Evolutionary conservation across 2,329 filamentous ascomycete species (phyloP).

Genomic region (Hypoxylon sp.): DNA sequence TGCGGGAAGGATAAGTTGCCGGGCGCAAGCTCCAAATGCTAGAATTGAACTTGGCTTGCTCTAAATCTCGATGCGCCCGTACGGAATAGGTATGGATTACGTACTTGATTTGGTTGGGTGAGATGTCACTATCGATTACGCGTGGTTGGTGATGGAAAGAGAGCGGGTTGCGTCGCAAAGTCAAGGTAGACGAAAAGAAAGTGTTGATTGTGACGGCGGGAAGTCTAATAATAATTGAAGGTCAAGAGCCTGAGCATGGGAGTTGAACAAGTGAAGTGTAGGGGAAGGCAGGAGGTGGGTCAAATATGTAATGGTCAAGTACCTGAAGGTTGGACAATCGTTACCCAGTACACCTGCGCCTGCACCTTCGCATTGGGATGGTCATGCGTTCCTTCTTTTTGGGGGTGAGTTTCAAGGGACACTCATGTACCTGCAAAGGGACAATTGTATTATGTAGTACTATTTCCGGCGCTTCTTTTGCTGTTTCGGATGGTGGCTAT

Average conservation of each 20-base stretch:
- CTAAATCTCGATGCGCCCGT: slow-evolving; percentile 8
- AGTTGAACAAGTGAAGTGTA: slow-evolving; percentile 14
- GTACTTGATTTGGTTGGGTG: slow-evolving; percentile 9
- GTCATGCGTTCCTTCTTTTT: slow-evolving; percentile 33
- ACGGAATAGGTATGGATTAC: slow-evolving; percentile 17
- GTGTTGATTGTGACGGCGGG: slow-evolving; percentile 29
- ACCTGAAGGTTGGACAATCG: slow-evolving; percentile 3
- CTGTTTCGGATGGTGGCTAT: slow-evolving; percentile 35
- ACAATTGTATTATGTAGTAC: slow-evolving; percentile 20
- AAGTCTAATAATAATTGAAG: slow-evolving; percentile 23
- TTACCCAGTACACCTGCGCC: slow-evolving; percentile 16
- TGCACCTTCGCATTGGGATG: slow-evolving; percentile 30
- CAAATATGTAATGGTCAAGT: slow-evolving; percentile 25
- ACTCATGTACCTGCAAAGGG: slow-evolving; percentile 25
- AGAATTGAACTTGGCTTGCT: slow-evolving; percentile 23
- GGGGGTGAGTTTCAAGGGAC: slow-evolving; percentile 33
- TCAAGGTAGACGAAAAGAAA: slow-evolving; percentile 21
- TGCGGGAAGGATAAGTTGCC: slow-evolving; percentile 12
- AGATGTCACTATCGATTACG: slow-evolving; percentile 11
- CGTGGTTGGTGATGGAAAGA: slow-evolving; percentile 8
- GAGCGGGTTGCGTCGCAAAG: slow-evolving; percentile 14
- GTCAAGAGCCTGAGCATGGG: slow-evolving; percentile 8
- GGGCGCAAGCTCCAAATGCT: slow-evolving; percentile 20
- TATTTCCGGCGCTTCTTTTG: slow-evolving; percentile 36
- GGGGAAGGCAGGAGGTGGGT: slow-evolving; percentile 35